Percentiles rank a stretch among this genome's conserved stretches.
Conservation (phyloP, 2,329 filamentous ascomycete species). For the Hymenoscyphus repandus region DNA sequence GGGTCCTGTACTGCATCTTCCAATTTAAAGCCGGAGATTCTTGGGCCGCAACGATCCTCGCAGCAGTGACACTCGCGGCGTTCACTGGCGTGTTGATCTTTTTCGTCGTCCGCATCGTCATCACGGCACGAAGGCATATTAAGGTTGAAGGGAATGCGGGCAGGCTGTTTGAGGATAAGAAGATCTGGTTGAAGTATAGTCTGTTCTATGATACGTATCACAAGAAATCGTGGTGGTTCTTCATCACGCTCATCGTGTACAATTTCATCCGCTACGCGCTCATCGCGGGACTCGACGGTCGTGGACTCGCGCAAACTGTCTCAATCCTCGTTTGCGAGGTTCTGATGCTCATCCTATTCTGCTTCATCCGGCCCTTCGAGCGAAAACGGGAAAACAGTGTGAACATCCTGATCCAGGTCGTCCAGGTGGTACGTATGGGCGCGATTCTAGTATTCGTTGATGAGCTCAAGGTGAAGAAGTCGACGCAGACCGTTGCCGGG, state of each 20-base stretch:
- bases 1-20: slow-evolving; percentile 93
- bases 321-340: slow-evolving; percentile 74
- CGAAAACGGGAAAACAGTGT: slow-evolving; percentile 84
- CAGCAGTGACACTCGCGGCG: slow-evolving; percentile 70
- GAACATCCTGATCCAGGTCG: slow-evolving; percentile 85
- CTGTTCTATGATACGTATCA: slow-evolving; percentile 96
- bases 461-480: slow-evolving; percentile 81
- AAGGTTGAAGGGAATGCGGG: slow-evolving; percentile 65
- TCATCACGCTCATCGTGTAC: slow-evolving; percentile 83
- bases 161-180: slow-evolving; percentile 80
- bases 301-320: slow-evolving; percentile 75
- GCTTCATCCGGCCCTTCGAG: slow-evolving; percentile 83
- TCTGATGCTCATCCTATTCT: slow-evolving; percentile 63
- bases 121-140: slow-evolving; percentile 68
- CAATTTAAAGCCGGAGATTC: slow-evolving; percentile 93
- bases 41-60: slow-evolving; percentile 82
- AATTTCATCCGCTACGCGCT: slow-evolving; percentile 84
- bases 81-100: slow-evolving; percentile 79
- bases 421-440: slow-evolving; percentile 79
- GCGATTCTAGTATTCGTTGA: slow-evolving; percentile 93
- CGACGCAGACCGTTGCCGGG: slow-evolving; percentile 88
- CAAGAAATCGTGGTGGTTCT: slow-evolving; percentile 94
- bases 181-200: slow-evolving; percentile 90
- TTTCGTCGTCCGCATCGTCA: slow-evolving; percentile 80
- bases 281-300: slow-evolving; percentile 77